These are phyloP conservation scores for Didymellaceae sp. DNA, from an alignment of 2,329 filamentous ascomycete species.

Conservation along the genomic window DNA sequence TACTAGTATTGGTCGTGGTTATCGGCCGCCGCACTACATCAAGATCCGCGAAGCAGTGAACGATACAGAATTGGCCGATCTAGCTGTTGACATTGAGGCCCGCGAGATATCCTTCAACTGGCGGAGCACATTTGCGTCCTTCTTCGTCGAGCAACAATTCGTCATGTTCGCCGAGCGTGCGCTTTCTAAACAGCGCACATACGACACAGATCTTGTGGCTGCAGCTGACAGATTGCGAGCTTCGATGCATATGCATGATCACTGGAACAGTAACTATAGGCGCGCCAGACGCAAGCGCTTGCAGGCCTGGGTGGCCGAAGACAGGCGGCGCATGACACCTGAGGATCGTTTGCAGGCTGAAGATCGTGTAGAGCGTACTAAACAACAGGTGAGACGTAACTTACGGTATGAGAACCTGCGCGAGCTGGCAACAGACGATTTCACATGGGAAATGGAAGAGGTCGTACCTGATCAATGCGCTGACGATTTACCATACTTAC, in stretches of 20 bases:
- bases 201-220: slow-evolving; percentile 19
- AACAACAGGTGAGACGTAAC: slow-evolving; percentile 6
- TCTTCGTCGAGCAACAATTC: slow-evolving; percentile 26
- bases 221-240: slow-evolving; percentile 3
- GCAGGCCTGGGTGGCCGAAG: slow-evolving; percentile 18
- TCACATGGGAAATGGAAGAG: slow-evolving; percentile 6
- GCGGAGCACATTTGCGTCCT: slow-evolving; percentile 20
- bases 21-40: slow-evolving; percentile 28
- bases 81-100: slow-evolving; percentile 21
- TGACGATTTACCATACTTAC: slow-evolving; percentile 21
- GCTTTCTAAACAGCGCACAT: slow-evolving; percentile 1
- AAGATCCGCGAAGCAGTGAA: slow-evolving; percentile 20
- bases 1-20: slow-evolving; percentile 26
- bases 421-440: background rate
- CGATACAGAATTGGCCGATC: slow-evolving; percentile 26
- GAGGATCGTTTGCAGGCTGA: slow-evolving; percentile 23
- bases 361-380: slow-evolving; percentile 9
- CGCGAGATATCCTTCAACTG: slow-evolving; percentile 28
- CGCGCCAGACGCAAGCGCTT: slow-evolving; percentile 25
- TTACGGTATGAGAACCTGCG: slow-evolving; percentile 17
- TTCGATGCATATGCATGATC: slow-evolving; percentile 3
- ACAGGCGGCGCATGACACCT: slow-evolving; percentile 22
- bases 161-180: slow-evolving; percentile 3
- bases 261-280: slow-evolving; percentile 5
- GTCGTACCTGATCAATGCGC: slow-evolving; percentile 21